Evolutionary conservation across 225 moss, liverwort and hornwort genomes (phyloP), one percentile per base, ranked within the genome.

Genomic region (Neckera pumila): DNA sequence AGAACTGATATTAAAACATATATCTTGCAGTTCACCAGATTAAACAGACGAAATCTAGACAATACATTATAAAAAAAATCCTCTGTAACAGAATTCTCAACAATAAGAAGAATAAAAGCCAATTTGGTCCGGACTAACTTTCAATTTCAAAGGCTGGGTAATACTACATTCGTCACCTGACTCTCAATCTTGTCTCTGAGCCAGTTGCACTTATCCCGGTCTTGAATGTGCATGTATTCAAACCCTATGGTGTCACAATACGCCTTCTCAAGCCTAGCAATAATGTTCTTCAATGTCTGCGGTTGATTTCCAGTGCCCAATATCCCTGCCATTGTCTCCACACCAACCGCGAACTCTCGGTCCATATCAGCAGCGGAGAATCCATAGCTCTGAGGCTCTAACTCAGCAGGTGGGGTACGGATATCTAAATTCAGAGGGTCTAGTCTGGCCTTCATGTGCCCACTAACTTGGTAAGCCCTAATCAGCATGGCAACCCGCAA

Each of bases 191-290:
- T 93, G 85, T 96, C 98, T 85, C 96, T 93, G 88, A 98, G 90
- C 96, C 96, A 98, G 86, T 98, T 98, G 87, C 98, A 98, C 89
- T 96, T 94, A 47, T 98, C 98, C 76, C 98, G 93, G 80, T 96
- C 96, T 54, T 95, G 94, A 74, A 98, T 98, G 79, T 98, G 96
- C 98, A 98, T 98, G 85, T 98, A 98, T 76, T 98, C 96, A 84
- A 95, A 98, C 45, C 98, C 98, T 70, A 96, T 94, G 25, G 98
- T 96, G 43, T 94, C 94, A 61, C 96, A 97, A 76, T 98, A 98
- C 28, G 97, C 95, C 63, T 93, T 94, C 86, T 97, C 98, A 59
- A 98, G 93, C 17, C 94, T 92, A 72, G 93, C 85, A 86, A 98
- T 82, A 76, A 98, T 96, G 81, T 89, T 91, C 54, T 95, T 92